Base-by-base conservation (phyloP, 2,329 filamentous ascomycete species). In the Claviceps spartinae region DNA sequence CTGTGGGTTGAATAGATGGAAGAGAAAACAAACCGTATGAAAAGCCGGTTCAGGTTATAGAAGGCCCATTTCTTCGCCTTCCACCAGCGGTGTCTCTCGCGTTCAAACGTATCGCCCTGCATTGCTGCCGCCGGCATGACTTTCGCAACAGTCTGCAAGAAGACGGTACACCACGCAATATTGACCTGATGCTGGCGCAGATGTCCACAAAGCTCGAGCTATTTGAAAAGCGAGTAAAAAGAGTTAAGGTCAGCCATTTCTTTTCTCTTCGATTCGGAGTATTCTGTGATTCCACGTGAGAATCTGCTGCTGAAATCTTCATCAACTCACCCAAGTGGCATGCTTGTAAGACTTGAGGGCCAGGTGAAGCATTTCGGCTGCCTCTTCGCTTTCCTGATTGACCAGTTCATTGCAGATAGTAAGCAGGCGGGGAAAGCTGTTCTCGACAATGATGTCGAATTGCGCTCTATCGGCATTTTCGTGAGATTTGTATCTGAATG, bases 31-130 rank as follows among this genome's bases (percentile, higher is more conserved):
- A 72, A 91, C 86, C 88, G 81, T 60, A 97, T 90, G 64, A 93
- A 98, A 18, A 98, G 79, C 56, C 93, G 81, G 72, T 98, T 98
- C 60, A 98, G 72, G 69, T 97, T 97, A 63, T 93, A 95, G 69
- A 96, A 98, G 14, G 91, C 86, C 93, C 93, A 97, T 71, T 98
- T 98, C 82, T 97, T 97, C 57, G 90, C 87, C 75, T 97, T 98
- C 91, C 91, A 98, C 91, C 93, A 98, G 68, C 96, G 89, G 65
- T 95, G 90, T 62, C 85, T 80, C 69, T 97, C 93, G 53, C 93
- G 82, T 64, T 97, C 91, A 54, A 88, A 82, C 50, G 85, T 72
- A 54, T 83, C 88, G 55, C 87, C 87, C 54, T 94, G 88, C 78
- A 97, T 83, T 38, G 90, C 85, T 59, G 77, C 82, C 52, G 85